phyloP scores from a whole-genome alignment of 495 filamentous ascomycete species.

The Podospora bellae-mahoneyi region DNA sequence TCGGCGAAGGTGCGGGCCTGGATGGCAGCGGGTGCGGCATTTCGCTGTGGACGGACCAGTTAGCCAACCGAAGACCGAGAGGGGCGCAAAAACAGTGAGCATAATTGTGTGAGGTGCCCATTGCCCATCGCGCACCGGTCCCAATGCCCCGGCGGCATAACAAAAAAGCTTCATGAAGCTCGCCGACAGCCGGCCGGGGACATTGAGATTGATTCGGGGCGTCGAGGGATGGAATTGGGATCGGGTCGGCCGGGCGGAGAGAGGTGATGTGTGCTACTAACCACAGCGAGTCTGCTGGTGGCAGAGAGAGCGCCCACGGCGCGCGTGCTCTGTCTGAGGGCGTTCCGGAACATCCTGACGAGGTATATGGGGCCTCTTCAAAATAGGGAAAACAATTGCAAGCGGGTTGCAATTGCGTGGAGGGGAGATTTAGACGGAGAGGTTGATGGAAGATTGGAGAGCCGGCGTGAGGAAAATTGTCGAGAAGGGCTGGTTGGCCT shows the following conservation, averaged over 20 bases:
- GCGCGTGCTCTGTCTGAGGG: constrained; percentile 91
- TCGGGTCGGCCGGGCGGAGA: constrained; percentile 38
- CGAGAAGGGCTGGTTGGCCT: constrained; percentile 35
- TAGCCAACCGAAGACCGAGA: constrained; percentile 50
- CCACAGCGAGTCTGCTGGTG: constrained; percentile 81
- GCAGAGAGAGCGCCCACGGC: constrained; percentile 90
- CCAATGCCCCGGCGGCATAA: constrained; percentile 21
- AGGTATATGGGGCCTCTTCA: constrained; percentile 38
- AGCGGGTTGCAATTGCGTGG: constrained; percentile 48
- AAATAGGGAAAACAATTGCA: constrained; percentile 48
- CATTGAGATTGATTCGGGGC: constrained; percentile 36
- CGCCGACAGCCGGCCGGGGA: constrained; percentile 23
- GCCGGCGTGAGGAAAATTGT: constrained; percentile 38
- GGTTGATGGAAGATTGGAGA: constrained; percentile 34
- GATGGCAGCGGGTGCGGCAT: constrained; percentile 73
- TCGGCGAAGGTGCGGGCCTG: constrained; percentile 91
- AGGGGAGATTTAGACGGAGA: constrained; percentile 44
- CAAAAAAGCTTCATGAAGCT: constrained; percentile 50
- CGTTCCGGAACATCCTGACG: constrained; percentile 89
- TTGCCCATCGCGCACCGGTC: constrained; percentile 32
- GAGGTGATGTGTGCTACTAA: constrained; percentile 55
- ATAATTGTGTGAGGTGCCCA: constrained; percentile 35
- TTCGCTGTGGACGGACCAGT: constrained; percentile 62
- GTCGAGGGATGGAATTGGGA: constrained; percentile 39
- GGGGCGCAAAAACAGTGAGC: constrained; percentile 33